Evolutionary conservation across 1,139 yeast species (phyloP), one percentile per base, ranked within the genome.

Genomic region (Candida neerlandica): DNA sequence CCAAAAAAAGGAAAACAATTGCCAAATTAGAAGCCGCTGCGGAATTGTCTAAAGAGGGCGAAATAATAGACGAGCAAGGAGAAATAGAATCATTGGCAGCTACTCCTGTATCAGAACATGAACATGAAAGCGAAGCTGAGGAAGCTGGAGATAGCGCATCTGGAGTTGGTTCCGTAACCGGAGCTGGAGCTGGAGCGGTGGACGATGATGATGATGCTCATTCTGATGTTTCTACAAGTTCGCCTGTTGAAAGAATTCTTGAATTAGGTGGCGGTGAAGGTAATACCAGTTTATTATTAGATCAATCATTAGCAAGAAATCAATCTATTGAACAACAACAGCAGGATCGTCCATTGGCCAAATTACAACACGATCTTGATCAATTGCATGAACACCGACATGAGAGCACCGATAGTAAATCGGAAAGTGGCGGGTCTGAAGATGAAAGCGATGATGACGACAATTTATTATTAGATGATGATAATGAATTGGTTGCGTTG

Each of bases 301-400:
- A 77, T 48, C 85, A 81, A 58, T 81, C 83, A n/a, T 68, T 75
- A 23, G 81, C 83, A 16, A 71, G 89, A 51, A 75, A 78, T 26
- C 81, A 78, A 32, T 75, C 84, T 0, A 70, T 86, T 16, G 89
- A 85, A 58, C 84, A 82, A 49, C 91, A 81, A 68, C 89, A 78
- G 63, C 80, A 78, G 32, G 89, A 85, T 46, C 70, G 97, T 53
- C 97, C 97, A 0, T 71, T 91, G 54, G 96, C 96, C 0, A 87
- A 85, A 56, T 71, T 89, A 46, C 97, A 90, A 63, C 84, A 85
- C 59, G 84, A 85, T 58, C 71, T 90, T 53, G 92, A 87, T 51
- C 78, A 81, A 53, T 71, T 81, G 37, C 74, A 77, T 47, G 73
- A 71, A 46, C 65, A 62, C 41, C 69, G 65, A 26, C 68, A 64